These are phyloP conservation scores for Heterobasidion annosum DNA, from an alignment of 1,284 basidiomycete genomes.

Conservation along the genomic window DNA sequence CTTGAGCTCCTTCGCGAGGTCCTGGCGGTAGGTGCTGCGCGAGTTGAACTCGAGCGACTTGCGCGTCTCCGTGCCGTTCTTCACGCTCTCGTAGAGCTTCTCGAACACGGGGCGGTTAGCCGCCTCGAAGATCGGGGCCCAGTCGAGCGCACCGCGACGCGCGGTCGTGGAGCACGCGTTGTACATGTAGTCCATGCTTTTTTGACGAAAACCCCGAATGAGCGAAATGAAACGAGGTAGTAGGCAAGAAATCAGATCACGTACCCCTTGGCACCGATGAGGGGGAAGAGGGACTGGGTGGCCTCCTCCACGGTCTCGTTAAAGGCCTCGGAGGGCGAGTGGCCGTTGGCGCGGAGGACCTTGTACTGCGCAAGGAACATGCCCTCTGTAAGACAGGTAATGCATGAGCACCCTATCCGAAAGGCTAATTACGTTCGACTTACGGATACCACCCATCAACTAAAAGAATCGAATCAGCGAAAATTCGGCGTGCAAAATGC, in stretches of 20 bases:
- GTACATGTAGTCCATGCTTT: conserved; percentile 99
- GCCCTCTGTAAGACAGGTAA: conserved; percentile 54
- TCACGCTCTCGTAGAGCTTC: conserved; percentile 89
- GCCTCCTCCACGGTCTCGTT: conserved; percentile 99
- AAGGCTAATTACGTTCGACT: conserved; percentile 20
- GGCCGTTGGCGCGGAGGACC: conserved; percentile 97
- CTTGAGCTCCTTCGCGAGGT: conserved; percentile 89
- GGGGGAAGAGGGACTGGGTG: conserved; percentile 95
- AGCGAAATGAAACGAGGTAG: too few species aligned
- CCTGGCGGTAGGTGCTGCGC: conserved; percentile 87
- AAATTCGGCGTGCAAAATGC: background rate
- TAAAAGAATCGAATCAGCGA: conserved; percentile 19
- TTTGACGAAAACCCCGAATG: background rate
- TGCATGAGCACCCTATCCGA: background rate
- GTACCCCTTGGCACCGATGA: conserved; percentile 91
- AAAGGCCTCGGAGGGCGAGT: conserved; percentile 97
- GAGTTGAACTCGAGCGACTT: conserved; percentile 96
- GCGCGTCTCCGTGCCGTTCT: conserved; percentile 93
- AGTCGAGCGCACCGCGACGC: conserved; percentile 96
- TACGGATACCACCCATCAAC: conserved; percentile 98
- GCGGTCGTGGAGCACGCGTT: conserved; percentile 98
- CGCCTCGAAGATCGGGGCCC: conserved; percentile 97
- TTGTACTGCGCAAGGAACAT: conserved; percentile 99
- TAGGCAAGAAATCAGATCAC: conserved; percentile 13
- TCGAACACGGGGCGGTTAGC: conserved; percentile 93